These are phyloP conservation scores for Barnettozyma populi DNA, from an alignment of 805 yeast species.

Conservation along the genomic window DNA sequence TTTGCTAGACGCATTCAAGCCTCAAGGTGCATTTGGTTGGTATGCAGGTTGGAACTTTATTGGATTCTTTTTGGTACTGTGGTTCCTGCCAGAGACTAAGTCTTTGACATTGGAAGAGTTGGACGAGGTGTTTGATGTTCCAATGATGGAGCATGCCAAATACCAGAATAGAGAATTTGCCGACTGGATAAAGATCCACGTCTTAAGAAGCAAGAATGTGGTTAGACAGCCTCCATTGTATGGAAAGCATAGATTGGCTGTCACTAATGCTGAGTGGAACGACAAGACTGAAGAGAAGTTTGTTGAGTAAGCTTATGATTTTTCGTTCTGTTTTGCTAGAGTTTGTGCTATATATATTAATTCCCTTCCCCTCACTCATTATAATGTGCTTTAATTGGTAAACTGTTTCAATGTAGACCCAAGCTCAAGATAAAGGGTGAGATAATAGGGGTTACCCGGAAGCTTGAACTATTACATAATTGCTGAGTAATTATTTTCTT, in stretches of 20 bases:
- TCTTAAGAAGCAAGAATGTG: conserved; percentile 43
- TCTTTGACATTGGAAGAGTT: conserved; percentile 64
- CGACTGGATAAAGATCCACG: conserved; percentile 39
- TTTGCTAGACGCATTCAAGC: conserved; percentile 55
- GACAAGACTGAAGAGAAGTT: conserved; percentile 51
- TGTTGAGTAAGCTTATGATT: conserved; percentile 31
- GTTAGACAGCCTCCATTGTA: conserved; percentile 51
- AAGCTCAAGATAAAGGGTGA: too few species aligned
- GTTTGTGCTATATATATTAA: too few species aligned
- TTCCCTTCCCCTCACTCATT: too few species aligned
- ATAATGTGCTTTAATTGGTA: too few species aligned
- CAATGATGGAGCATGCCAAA: conserved; percentile 49
- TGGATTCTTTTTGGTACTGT: conserved; percentile 64
- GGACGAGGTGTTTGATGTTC: conserved; percentile 63
- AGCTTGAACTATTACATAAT: neutral
- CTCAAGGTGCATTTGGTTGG: conserved; percentile 86
- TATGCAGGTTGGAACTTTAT: conserved; percentile 81
- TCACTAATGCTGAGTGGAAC: conserved; percentile 57
- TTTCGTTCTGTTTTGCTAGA: neutral
- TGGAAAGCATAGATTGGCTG: conserved; percentile 52
- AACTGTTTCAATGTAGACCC: neutral
- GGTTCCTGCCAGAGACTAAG: conserved; percentile 66
- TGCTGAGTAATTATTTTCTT: neutral
- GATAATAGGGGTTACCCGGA: conserved; percentile 1
- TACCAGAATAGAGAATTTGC: conserved; percentile 36